phyloP scores from a whole-genome alignment of 129 eudicot genomes.

The Daucus carota region DNA sequence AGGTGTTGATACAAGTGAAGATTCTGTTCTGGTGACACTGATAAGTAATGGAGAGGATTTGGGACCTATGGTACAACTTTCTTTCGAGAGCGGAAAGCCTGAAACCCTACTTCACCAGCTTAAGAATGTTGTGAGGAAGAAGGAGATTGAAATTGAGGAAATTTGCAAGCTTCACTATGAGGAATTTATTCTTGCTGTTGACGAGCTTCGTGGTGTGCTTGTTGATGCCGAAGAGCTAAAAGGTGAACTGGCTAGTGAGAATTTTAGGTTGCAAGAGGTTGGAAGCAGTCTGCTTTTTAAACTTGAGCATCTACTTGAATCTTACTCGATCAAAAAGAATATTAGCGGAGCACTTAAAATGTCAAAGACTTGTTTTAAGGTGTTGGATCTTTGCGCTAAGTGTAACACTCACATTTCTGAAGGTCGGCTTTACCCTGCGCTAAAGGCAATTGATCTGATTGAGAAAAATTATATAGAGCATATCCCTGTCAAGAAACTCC shows the following conservation, averaged over 20 bases:
- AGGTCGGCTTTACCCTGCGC: conserved; percentile 79
- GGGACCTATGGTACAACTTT: conserved; percentile 76
- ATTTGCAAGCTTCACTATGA: conserved; percentile 89
- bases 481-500: conserved; percentile 56
- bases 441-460: conserved; percentile 78
- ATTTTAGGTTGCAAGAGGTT: conserved; percentile 72
- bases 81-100: conserved; percentile 69
- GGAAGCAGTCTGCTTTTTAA: conserved; percentile 58
- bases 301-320: conserved; percentile 75
- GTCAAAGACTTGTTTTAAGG: conserved; percentile 52
- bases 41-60: conserved; percentile 81
- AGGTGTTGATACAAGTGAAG: conserved; percentile 65
- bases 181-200: conserved; percentile 87
- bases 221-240: conserved; percentile 95
- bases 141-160: conserved; percentile 88
- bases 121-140: conserved; percentile 53
- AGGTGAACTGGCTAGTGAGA: conserved; percentile 68
- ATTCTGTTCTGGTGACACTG: conserved; percentile 71
- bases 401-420: conserved; percentile 74
- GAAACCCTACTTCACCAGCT: conserved; percentile 68
- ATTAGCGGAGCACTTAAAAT: conserved; percentile 66
- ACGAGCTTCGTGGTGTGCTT: conserved; percentile 88
- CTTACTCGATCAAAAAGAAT: conserved; percentile 67
- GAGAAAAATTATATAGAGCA: conserved; percentile 59
- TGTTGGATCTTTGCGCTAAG: conserved; percentile 78